Evolutionary conservation across 768 basidiomycete genomes (phyloP).

Genomic region (Calocybe indica): DNA sequence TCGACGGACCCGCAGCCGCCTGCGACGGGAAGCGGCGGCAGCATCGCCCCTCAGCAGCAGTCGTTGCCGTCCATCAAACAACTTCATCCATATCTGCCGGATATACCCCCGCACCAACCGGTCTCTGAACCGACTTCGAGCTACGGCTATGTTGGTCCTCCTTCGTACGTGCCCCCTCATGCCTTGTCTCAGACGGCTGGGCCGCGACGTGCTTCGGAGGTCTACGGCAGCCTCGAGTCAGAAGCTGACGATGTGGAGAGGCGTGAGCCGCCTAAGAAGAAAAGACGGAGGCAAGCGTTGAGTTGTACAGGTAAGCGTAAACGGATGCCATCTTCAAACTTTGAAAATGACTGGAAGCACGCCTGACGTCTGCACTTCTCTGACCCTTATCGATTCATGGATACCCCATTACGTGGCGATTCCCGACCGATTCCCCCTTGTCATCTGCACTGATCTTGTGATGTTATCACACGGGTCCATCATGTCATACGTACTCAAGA

Average conservation of each 20-base stretch:
- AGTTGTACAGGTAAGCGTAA: conserved; percentile 72
- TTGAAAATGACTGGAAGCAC: background rate
- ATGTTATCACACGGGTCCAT: conserved; percentile 20
- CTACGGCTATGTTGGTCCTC: conserved; percentile 18
- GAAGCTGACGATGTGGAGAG: conserved; percentile 51
- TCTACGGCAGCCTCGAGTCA: conserved; percentile 39
- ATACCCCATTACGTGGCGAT: conserved; percentile 7
- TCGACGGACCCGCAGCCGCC: background rate
- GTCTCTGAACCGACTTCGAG: conserved; percentile 11
- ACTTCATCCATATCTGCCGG: conserved; percentile 58
- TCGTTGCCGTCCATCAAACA: conserved; percentile 64
- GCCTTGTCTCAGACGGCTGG: conserved; percentile 18
- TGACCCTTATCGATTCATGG: conserved; percentile 16
- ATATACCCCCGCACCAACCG: conserved; percentile 28
- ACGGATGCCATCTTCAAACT: conserved; percentile 11
- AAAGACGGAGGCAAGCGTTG: conserved; percentile 72
- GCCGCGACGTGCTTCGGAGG: conserved; percentile 21
- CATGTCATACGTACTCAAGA: conserved; percentile 34
- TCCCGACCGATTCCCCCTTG: conserved; percentile 13
- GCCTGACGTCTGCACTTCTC: conserved; percentile 6
- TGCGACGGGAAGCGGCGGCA: conserved; percentile 5
- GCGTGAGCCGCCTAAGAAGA: conserved; percentile 67
- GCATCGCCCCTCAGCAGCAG: conserved; percentile 23
- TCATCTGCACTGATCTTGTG: conserved; percentile 22
- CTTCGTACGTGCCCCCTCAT: conserved; percentile 17